Conservation (phyloP, 345 rosid genomes). For the Eucalyptus marginata region DNA sequence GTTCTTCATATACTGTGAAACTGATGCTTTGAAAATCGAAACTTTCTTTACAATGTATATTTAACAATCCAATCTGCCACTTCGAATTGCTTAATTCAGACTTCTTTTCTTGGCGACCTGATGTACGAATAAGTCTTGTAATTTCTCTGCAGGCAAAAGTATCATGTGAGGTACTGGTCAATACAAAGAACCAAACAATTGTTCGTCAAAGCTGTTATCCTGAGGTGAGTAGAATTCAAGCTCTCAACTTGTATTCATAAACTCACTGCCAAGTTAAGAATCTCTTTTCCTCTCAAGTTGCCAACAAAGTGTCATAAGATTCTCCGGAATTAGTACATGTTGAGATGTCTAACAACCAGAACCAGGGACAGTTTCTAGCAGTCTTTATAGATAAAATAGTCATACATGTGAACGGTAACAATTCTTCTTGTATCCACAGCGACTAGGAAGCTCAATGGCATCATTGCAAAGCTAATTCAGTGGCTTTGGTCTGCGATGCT, state of each 20-base stretch:
- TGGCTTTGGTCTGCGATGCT: background rate
- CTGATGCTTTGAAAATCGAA: background rate
- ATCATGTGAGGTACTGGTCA: slow-evolving; percentile 27
- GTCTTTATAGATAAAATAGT: background rate
- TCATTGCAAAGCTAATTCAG: background rate
- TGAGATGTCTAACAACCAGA: background rate
- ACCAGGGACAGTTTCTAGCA: background rate
- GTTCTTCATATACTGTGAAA: background rate
- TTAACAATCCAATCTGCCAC: background rate
- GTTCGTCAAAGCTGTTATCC: slow-evolving; percentile 21
- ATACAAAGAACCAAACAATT: slow-evolving; percentile 23
- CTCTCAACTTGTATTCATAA: background rate
- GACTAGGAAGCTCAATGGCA: background rate
- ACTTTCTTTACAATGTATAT: background rate
- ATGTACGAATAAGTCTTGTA: background rate
- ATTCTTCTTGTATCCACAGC: background rate
- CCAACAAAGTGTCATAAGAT: background rate
- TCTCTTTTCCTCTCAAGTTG: background rate
- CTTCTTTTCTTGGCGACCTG: background rate
- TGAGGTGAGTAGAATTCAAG: slow-evolving; percentile 17
- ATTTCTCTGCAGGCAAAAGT: slow-evolving; percentile 11
- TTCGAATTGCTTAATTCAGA: background rate
- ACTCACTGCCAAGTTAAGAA: background rate
- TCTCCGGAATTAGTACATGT: background rate
- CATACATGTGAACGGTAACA: background rate